These are phyloP conservation scores for Hypoxylon rickii DNA, from an alignment of 495 filamentous ascomycete genomes.

Conservation along the genomic window DNA sequence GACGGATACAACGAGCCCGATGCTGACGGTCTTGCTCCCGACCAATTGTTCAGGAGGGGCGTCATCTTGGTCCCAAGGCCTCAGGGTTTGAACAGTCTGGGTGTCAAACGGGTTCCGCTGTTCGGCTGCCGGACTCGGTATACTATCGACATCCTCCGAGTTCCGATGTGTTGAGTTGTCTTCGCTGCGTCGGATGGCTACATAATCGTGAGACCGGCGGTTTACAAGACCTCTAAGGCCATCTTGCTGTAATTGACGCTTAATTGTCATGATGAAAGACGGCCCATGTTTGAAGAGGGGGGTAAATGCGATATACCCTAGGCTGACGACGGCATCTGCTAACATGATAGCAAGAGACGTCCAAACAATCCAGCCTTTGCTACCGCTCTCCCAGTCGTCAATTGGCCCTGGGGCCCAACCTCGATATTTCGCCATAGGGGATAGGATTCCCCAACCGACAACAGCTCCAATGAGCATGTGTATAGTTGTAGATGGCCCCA, in stretches of 20 bases:
- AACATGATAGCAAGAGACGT: conserved; percentile 95
- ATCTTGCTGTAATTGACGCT: conserved; percentile 19
- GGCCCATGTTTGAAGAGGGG: conserved; percentile 48
- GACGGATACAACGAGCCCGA: conserved; percentile 77
- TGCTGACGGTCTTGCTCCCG: conserved; percentile 67
- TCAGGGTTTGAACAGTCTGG: conserved; percentile 16
- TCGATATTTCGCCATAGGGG: conserved; percentile 79
- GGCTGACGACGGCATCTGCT: conserved; percentile 84
- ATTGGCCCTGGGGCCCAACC: conserved; percentile 92
- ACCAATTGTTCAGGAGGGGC: conserved; percentile 84
- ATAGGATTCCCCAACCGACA: conserved; percentile 89
- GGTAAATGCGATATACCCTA: conserved; percentile 76
- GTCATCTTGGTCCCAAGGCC: conserved; percentile 61
- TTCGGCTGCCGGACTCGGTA: conserved; percentile 33
- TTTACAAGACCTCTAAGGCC: conserved; percentile 24
- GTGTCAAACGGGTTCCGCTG: conserved; percentile 25
- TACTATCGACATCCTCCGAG: conserved; percentile 16
- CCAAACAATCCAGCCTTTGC: conserved; percentile 99
- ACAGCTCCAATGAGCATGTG: conserved; percentile 95
- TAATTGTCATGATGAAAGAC: conserved; percentile 11
- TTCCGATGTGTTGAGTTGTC: conserved; percentile 22
- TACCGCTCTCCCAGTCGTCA: conserved; percentile 83
- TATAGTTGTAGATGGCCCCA: conserved; percentile 89
- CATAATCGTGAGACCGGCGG: conserved; percentile 22
- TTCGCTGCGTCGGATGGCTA: conserved; percentile 22